Base-by-base conservation (phyloP, 768 basidiomycete genomes). In the Pisolithus microcarpus region DNA sequence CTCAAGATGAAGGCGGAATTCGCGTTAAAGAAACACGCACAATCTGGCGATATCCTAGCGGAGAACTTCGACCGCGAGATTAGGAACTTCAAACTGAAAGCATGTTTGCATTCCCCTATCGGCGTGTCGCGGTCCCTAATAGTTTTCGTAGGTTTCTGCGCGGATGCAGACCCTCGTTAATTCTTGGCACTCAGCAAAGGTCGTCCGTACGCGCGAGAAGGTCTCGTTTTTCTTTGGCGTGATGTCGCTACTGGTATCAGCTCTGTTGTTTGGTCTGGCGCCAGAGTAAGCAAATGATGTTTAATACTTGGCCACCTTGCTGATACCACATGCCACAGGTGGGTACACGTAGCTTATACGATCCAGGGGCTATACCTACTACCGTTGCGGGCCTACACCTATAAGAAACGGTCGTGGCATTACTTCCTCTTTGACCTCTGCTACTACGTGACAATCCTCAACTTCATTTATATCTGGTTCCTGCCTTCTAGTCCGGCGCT, bases 371-470 rank as follows among this genome's bases (percentile, higher is more conserved):
- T 82, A 34, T 85, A 84, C 63, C 84, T 95, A 46, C 78, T 96
- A 6, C 92, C 94, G 1, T 70, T 86, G 10, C 87, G 95, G 37
- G 77, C 75, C 6, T 96, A 87, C 69, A 78, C 69, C 21, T 98
- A 97, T 78, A 96, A 96, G 78, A 83, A 87, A 65, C 87, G 91
- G 50, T 77, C 80, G 6, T 98, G 88, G 84, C 93, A 96, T 66
- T 96, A 95, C 69, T 95, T 94, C 73, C 77, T 92, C 38, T 91
- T 91, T 67, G 88, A 90, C 68, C 72, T 93, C 23, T 97, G 94
- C 69, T 96, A 97, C 71, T 95, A 87, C 63, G 87, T 85, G 64
- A 97, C 85, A 53, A 80, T 95, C 60, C 84, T 99, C 68, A 87
- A 89, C 70, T 82, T 97, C 56, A 60, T 96, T 57, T 99, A 83